Percentiles rank a stretch among this genome's conserved stretches.
These are phyloP conservation scores for Sphagnum contortum DNA, from an alignment of 225 moss, liverwort and hornwort genomes.

Conservation along the genomic window DNA sequence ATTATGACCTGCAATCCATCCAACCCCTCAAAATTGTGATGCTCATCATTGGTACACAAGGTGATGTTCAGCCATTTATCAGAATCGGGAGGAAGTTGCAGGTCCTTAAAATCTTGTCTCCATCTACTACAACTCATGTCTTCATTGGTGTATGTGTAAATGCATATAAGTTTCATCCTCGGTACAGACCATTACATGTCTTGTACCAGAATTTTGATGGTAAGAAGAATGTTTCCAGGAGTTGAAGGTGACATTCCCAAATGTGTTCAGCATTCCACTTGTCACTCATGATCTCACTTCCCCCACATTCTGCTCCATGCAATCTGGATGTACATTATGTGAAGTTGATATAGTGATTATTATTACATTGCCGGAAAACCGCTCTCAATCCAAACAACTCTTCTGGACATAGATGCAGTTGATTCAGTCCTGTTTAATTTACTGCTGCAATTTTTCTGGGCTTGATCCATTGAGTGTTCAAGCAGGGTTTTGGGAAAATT, in stretches of 20 bases:
- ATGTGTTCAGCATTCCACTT: neutral
- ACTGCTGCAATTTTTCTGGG: neutral
- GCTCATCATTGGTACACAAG: constrained; percentile 94
- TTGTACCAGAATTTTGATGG: neutral
- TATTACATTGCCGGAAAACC: no score
- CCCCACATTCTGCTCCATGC: no score
- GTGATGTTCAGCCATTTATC: constrained; percentile 96
- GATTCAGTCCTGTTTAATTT: neutral
- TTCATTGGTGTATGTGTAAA: neutral
- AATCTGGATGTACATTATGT: no score
- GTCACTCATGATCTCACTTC: neutral
- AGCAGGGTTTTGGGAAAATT: no score
- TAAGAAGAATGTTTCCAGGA: neutral
- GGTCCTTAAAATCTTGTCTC: constrained; percentile 16
- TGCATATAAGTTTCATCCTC: no score
- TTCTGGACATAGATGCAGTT: neutral
- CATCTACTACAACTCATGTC: neutral
- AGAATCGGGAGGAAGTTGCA: constrained; percentile 91
- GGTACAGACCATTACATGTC: neutral
- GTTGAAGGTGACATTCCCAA: neutral
- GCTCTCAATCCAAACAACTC: no score
- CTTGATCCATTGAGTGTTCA: no score
- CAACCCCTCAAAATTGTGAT: constrained; percentile 91
- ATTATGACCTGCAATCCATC: constrained; percentile 35
- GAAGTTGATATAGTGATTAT: no score